A percentile compares a stretch with the other conserved stretches of the same genome.
These are phyloP conservation scores for Litsea cubeba DNA, from an alignment of 164 flowering plant genomes.

Conservation along the genomic window DNA sequence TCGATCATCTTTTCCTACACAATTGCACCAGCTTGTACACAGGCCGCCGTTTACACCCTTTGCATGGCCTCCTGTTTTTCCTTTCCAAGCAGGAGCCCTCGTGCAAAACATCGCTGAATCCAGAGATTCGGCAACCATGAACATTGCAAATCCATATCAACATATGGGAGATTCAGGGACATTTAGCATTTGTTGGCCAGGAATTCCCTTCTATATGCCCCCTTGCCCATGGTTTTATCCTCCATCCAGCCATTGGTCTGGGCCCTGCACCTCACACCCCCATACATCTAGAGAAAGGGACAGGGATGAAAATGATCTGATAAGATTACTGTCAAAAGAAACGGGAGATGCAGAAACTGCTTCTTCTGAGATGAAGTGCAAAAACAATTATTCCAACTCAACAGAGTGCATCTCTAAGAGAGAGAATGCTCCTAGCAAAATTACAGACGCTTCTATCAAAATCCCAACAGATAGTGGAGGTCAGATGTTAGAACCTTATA, in stretches of 20 bases:
- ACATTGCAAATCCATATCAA: neutral
- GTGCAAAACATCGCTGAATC: constrained; percentile 13
- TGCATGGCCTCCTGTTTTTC: constrained; percentile 42
- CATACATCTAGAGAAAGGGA: constrained; percentile 12
- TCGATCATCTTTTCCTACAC: constrained; percentile 18
- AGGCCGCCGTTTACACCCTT: constrained; percentile 32
- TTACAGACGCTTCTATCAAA: neutral
- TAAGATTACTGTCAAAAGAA: constrained; percentile 24
- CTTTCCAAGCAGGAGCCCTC: constrained; percentile 17
- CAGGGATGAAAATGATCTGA: constrained; percentile 14
- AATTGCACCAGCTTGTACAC: constrained; percentile 24
- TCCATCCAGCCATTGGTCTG: constrained; percentile 26
- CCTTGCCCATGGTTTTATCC: constrained; percentile 65
- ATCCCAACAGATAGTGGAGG: neutral
- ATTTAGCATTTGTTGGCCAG: constrained; percentile 14
- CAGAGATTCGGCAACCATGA: neutral
- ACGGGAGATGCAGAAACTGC: constrained; percentile 11
- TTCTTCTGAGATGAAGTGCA: constrained; percentile 13
- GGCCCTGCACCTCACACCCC: constrained; percentile 11
- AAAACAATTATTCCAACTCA: constrained; percentile 18
- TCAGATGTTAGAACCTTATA: constrained; percentile 7
- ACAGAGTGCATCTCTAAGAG: constrained; percentile 17
- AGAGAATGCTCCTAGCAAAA: constrained; percentile 14
- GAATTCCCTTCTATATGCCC: constrained; percentile 38
- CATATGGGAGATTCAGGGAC: constrained; percentile 17